Evolutionary conservation across 176 grass and related monocot species (phyloP).

Genomic region (Cymbopogon citratus): DNA sequence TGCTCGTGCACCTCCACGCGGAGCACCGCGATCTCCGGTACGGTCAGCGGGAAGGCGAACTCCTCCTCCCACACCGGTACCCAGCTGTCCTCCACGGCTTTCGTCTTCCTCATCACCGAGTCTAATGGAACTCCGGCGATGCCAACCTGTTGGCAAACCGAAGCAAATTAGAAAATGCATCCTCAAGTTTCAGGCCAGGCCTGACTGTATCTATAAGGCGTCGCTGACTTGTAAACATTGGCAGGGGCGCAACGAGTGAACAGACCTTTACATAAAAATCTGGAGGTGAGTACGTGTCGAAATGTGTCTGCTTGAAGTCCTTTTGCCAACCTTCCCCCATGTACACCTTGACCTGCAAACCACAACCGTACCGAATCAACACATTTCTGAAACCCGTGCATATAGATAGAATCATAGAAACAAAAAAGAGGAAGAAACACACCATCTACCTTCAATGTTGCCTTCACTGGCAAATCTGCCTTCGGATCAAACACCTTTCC

Average conservation of each 20-base stretch:
- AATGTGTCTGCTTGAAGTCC: conserved; percentile 80
- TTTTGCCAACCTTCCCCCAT: conserved; percentile 84
- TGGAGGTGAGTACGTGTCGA: conserved; percentile 86
- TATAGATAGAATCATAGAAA: not conserved
- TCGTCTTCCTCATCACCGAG: conserved; percentile 81
- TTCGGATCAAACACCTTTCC: conserved; percentile 75
- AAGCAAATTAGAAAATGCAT: not conserved
- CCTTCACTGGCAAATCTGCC: conserved; percentile 74
- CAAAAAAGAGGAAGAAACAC: not conserved
- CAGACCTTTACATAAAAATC: conserved; percentile 84
- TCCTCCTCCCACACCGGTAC: conserved; percentile 74
- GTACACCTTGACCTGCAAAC: conserved; percentile 81
- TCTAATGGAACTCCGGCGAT: conserved; percentile 93
- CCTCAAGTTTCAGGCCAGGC: not conserved
- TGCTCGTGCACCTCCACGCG: conserved; percentile 92
- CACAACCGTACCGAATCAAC: not conserved
- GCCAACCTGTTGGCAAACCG: conserved; percentile 54
- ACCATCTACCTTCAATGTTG: conserved; percentile 39
- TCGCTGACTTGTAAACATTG: not conserved
- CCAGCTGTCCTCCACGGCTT: conserved; percentile 85
- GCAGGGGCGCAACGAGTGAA: not conserved
- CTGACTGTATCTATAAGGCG: not conserved
- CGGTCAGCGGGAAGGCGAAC: conserved; percentile 64
- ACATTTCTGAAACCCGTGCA: conserved; percentile 1
- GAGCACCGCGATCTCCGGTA: conserved; percentile 86